Conservation (phyloP, 2,329 filamentous ascomycete species). For the Xylaria sp. region DNA sequence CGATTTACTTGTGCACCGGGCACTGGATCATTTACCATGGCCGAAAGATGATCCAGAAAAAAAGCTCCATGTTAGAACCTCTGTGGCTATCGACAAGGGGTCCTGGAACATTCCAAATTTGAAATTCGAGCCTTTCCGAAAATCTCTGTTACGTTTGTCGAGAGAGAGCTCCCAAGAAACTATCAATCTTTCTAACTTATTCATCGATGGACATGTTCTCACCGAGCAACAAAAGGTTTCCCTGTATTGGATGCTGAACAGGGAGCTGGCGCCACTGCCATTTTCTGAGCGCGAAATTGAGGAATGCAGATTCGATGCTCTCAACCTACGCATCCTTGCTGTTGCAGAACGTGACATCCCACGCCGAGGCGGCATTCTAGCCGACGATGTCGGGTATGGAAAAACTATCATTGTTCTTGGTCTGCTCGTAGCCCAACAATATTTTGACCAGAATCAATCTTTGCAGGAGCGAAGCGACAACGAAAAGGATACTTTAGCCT, state of each 20-base stretch:
- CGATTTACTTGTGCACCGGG: constrained; percentile 20
- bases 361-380: constrained; percentile 47
- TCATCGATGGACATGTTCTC: constrained; percentile 14
- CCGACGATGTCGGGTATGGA: constrained; percentile 52
- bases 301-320: constrained; percentile 43
- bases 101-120: constrained; percentile 25
- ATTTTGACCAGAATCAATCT: constrained; percentile 32
- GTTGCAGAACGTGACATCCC: constrained; percentile 37
- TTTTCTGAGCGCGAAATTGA: constrained; percentile 48
- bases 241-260: constrained; percentile 41
- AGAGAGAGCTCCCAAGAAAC: not conserved
- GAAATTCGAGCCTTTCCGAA: constrained; percentile 24
- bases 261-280: constrained; percentile 28
- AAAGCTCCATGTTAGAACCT: not conserved
- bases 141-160: constrained; percentile 14
- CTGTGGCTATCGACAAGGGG: constrained; percentile 2
- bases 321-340: constrained; percentile 45
- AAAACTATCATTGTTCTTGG: constrained; percentile 51
- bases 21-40: constrained; percentile 9
- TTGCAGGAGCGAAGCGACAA: constrained; percentile 21
- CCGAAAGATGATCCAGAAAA: not conserved
- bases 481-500: constrained; percentile 32
- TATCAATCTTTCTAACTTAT: not conserved
- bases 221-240: constrained; percentile 37
- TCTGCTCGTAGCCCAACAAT: constrained; percentile 41